These are phyloP conservation scores for Pseudopithomyces maydicus DNA, from an alignment of 2,329 filamentous ascomycete species.

Conservation along the genomic window DNA sequence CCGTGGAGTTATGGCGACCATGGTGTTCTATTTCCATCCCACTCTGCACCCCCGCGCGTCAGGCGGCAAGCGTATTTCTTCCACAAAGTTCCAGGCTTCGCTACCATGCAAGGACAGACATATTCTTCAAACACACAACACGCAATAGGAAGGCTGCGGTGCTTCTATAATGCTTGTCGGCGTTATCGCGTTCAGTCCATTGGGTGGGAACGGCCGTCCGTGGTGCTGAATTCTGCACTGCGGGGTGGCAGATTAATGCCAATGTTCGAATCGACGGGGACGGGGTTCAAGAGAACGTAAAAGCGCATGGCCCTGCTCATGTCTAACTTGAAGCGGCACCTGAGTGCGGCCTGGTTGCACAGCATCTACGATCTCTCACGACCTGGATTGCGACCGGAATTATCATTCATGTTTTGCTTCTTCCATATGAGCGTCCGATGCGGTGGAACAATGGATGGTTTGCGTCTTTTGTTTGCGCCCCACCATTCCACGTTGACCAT, in stretches of 20 bases:
- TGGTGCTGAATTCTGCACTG: constrained; percentile 8
- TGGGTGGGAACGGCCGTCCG: constrained; percentile 12
- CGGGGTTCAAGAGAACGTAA: constrained; percentile 7
- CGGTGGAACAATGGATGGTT: constrained; percentile 12
- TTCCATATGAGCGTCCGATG: constrained; percentile 5
- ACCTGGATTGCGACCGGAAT: constrained; percentile 1
- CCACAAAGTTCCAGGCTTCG: not conserved
- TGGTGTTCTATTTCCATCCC: not conserved
- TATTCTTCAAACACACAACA: not conserved
- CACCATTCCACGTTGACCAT: constrained; percentile 4
- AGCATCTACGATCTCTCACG: constrained; percentile 1
- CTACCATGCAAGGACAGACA: constrained; percentile 3
- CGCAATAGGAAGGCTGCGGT: constrained; percentile 8
- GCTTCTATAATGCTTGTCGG: constrained; percentile 1
- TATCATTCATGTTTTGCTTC: constrained; percentile 14
- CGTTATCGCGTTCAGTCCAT: constrained; percentile 21
- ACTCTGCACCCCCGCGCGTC: constrained; percentile 6
- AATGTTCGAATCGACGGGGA: constrained; percentile 9
- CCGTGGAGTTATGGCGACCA: not conserved
- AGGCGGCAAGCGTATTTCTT: constrained; percentile 8
- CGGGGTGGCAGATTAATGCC: constrained; percentile 11
- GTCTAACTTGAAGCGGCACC: constrained; percentile 16
- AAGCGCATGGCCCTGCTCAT: constrained; percentile 10
- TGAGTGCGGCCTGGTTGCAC: constrained; percentile 21
- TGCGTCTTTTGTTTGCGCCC: constrained; percentile 3